Evolutionary conservation across 108 stramenopile species (phyloP).

Genomic region (Cyclotella sp.): DNA sequence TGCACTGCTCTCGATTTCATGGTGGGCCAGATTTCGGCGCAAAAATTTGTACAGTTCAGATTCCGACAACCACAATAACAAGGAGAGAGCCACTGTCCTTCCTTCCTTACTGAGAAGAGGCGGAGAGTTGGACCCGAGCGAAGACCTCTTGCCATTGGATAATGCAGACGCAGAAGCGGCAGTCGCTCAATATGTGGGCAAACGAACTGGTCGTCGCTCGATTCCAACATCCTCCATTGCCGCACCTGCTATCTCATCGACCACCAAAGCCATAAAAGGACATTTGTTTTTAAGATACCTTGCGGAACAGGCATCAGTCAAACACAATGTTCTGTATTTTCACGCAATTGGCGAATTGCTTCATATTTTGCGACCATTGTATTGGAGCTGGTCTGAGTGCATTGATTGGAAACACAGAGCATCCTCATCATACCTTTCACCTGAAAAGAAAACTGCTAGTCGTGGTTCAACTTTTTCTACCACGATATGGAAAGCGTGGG

Average conservation of each 20-base stretch:
- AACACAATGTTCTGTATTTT: slow-evolving; percentile 23
- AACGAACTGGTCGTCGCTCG: slow-evolving; percentile 53
- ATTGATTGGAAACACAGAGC: slow-evolving; percentile 17
- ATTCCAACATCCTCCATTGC: slow-evolving; percentile 10
- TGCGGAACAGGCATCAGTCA: not conserved
- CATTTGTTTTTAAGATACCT: slow-evolving; percentile 19
- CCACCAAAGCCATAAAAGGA: not conserved
- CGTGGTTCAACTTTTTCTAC: slow-evolving; percentile 17
- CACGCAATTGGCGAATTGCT: slow-evolving; percentile 45
- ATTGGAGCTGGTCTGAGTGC: slow-evolving; percentile 45
- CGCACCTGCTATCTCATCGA: not conserved
- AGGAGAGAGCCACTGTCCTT: not conserved
- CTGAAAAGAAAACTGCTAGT: not conserved
- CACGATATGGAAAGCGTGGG: slow-evolving; percentile 42
- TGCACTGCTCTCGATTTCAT: slow-evolving; percentile 34
- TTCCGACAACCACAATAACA: not conserved
- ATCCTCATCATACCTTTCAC: not conserved
- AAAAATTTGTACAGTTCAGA: slow-evolving; percentile 3
- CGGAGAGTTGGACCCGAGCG: slow-evolving; percentile 49
- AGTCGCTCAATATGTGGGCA: slow-evolving; percentile 34
- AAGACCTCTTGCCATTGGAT: slow-evolving; percentile 29
- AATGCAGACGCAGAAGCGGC: slow-evolving; percentile 33
- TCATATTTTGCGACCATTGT: slow-evolving; percentile 51
- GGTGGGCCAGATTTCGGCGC: slow-evolving; percentile 35
- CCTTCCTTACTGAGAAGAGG: slow-evolving; percentile 35